Evolutionary conservation across 305 asterid species (phyloP).

Genomic region (Fraxinus ornus): DNA sequence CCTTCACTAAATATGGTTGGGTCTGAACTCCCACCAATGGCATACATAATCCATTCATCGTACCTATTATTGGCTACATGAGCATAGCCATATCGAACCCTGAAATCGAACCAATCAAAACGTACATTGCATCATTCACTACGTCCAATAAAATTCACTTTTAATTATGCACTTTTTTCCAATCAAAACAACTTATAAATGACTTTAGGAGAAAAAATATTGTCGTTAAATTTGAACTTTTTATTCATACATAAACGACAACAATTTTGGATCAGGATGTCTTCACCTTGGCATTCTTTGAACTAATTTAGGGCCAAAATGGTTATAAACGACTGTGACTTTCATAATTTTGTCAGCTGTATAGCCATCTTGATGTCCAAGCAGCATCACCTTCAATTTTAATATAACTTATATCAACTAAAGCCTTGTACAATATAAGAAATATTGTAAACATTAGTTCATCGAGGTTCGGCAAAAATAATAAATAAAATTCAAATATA

Average conservation of each 20-base stretch:
- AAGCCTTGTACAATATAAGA: not conserved
- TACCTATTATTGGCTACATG: conserved; percentile 55
- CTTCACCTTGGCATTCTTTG: conserved; percentile 69
- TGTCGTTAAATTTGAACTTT: not conserved
- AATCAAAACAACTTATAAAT: not conserved
- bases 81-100: conserved; percentile 63
- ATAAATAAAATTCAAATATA: not conserved
- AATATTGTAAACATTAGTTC: not conserved
- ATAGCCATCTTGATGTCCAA: conserved; percentile 55
- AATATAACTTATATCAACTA: not conserved
- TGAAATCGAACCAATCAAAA: conserved; percentile 3
- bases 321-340: conserved; percentile 62
- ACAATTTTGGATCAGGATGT: too few relatives aligned
- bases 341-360: conserved; percentile 55
- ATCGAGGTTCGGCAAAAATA: not conserved
- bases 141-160: not conserved
- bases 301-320: conserved; percentile 63
- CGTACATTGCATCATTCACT: not conserved
- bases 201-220: not conserved
- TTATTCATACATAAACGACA: too few relatives aligned
- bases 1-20: conserved; percentile 61
- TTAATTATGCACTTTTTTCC: too few relatives aligned
- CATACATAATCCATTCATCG: conserved; percentile 49
- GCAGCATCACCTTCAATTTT: conserved; percentile 55
- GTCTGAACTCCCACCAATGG: conserved; percentile 56